Base-by-base conservation (phyloP, 2,329 filamentous ascomycete genomes). In the Aspergillus sp. region DNA sequence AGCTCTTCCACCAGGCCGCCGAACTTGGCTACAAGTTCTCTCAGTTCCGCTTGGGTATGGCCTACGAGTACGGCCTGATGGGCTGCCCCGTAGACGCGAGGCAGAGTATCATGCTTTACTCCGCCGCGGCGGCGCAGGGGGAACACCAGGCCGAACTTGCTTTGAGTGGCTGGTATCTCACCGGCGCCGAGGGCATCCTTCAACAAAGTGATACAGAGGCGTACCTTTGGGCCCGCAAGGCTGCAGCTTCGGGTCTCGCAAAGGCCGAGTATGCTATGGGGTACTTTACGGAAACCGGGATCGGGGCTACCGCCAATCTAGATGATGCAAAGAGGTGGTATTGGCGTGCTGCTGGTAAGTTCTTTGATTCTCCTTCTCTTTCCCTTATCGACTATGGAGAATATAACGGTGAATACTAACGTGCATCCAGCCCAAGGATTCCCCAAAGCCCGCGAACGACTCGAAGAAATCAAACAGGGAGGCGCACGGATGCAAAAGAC, bases 181-280 rank as follows among this genome's bases (percentile, higher is more conserved):
- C 95, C 0, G 95, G 95, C 1, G 89, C 87, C 41, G 91, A 96
- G 58, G 91, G 91, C 1, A 91, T 98, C 8, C 80, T 99, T 57
- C 88, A 91, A 71, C 94, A 97, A 76, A 96, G 89, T 74, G 95
- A 99, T 70, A 96, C 92, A 0, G 95, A 99, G 76, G 95, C 95
- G 0, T 99, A 97, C 75, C 85, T 99, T 2, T 99, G 95, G 95
- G 94, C 95, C 11, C 85, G 94, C 23, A 98, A 97, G 78, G 94
- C 95, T 2, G 95, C 95, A 0, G 87, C 89, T 66, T 91, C 92
- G 3, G 93, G 94, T 3, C 79, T 97, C 43, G 89, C 92, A 7
- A 99, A 98, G 82, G 95, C 95, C 0, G 91, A 98, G 80, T 98
- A 97, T 79, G 95, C 94, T 0, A 97, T 99, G 91, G 95, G 95